phyloP scores from a whole-genome alignment of 2,329 filamentous ascomycete genomes.

The Chaetomium sp. region DNA sequence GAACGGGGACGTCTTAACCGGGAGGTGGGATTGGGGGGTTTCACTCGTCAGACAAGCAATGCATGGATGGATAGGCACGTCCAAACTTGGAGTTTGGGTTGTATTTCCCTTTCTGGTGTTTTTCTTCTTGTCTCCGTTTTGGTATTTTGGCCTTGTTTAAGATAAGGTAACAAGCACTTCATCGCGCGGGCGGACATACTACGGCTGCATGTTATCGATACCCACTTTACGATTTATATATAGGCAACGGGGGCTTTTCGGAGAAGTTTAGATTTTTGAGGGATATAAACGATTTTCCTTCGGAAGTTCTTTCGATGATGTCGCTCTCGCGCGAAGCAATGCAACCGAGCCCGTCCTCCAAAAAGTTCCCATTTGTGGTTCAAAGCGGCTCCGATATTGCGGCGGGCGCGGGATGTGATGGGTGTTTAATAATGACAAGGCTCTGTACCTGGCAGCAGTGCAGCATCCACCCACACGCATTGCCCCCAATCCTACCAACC shows the following conservation, averaged over 20 bases:
- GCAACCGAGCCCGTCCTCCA: neutral
- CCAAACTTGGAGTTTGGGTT: too few relatives aligned
- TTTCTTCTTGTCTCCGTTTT: too few relatives aligned
- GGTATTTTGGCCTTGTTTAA: too few relatives aligned
- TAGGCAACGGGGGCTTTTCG: neutral
- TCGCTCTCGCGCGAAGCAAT: slow-evolving; percentile 4
- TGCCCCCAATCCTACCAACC: neutral
- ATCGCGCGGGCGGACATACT: neutral
- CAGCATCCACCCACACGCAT: too few relatives aligned
- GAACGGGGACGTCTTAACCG: too few relatives aligned
- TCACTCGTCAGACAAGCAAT: too few relatives aligned
- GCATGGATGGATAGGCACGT: too few relatives aligned
- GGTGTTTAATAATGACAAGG: neutral
- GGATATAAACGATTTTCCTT: neutral
- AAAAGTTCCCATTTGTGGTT: neutral
- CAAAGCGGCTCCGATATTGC: neutral
- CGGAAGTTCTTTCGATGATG: neutral
- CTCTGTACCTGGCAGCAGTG: neutral
- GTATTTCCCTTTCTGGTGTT: too few relatives aligned
- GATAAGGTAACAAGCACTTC: too few relatives aligned
- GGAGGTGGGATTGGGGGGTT: too few relatives aligned
- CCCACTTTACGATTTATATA: slow-evolving; percentile 3
- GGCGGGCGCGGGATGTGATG: slow-evolving; percentile 1
- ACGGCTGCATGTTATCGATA: neutral
- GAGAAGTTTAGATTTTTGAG: neutral